Evolutionary conservation across 73 alveolate species (phyloP), one percentile per base, ranked within the genome.

Genomic region (Uronychia binucleata): DNA sequence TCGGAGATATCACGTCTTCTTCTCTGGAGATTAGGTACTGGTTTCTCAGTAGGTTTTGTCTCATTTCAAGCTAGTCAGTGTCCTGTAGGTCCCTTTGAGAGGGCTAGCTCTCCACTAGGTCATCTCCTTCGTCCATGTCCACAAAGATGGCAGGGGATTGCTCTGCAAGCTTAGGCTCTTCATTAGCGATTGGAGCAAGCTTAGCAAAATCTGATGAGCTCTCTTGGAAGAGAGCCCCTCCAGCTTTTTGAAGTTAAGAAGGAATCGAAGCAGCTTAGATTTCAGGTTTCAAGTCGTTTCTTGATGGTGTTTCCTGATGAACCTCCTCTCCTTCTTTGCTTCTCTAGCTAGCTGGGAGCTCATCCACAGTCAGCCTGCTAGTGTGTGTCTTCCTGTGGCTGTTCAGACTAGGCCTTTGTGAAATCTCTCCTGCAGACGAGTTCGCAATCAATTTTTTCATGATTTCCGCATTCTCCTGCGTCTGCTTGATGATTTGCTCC

Each of bases 391-490:
- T 19, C 67, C 67, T 46, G 19, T 19, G 5, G 67, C 67, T 46
- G 19, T 46, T 46, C n/a, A 46, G 19, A 5, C 67, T 19, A 46
- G n/a, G 5, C 19, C 67, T 46, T 11, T 19, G 5, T 5, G 67
- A 46, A 46, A 46, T 46, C 67, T 46, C 67, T 11, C 67, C 67
- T 46, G 67, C 67, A 46, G 67, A 46, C n/a, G 67, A 46, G 67
- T 46, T 46, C 5, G 67, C 67, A 46, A 46, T 46, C 5, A 83
- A 57, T 34, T 77, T 85, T 75, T 85, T 85, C 91, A 85, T 85
- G 27, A 31, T 28, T 1, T 85, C 86, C n/a, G 76, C 31, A 57
- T 85, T 58, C 81, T 85, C 77, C 46, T 85, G 30, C 0, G 91
- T 85, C 75, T 77, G 59, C 30, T 77, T 82, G 13, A 85, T 85